A percentile compares a stretch with the other conserved stretches of the same genome.
phyloP scores from a whole-genome alignment of 148 eudicot genomes.

The Amaranthus cruentus region DNA sequence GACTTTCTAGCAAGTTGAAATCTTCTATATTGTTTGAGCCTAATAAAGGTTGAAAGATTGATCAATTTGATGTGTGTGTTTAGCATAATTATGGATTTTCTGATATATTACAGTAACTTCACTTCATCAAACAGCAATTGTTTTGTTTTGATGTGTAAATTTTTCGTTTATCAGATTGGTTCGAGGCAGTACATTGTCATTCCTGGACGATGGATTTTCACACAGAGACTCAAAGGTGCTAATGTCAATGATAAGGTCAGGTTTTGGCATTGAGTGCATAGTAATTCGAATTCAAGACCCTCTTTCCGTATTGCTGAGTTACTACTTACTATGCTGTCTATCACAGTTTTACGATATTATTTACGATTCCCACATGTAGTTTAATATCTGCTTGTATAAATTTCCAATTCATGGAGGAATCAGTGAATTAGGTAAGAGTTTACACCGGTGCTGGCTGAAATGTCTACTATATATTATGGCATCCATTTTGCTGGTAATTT shows the following conservation, averaged over 20 bases:
- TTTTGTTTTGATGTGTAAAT: background rate
- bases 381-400: too few species aligned
- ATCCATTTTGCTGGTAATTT: constrained; percentile 5
- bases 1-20: background rate
- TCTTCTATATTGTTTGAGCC: background rate
- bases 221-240: constrained; percentile 87
- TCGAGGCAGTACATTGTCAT: constrained; percentile 80
- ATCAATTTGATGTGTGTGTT: background rate
- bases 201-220: constrained; percentile 74
- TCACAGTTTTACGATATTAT: too few species aligned
- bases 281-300: background rate
- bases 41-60: background rate
- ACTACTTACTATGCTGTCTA: background rate
- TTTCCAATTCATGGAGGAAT: too few species aligned
- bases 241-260: constrained; percentile 81
- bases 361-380: background rate
- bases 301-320: background rate
- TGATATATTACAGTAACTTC: background rate
- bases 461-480: background rate
- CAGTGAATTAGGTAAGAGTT: too few species aligned
- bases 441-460: background rate
- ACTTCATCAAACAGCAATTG: background rate
- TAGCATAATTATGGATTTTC: background rate
- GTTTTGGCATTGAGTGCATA: background rate
- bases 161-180: constrained; percentile 54